Percentiles rank a stretch among this genome's conserved stretches.
phyloP scores from a whole-genome alignment of 371 early-diverging fungal species.

The Entomophthora muscae region DNA sequence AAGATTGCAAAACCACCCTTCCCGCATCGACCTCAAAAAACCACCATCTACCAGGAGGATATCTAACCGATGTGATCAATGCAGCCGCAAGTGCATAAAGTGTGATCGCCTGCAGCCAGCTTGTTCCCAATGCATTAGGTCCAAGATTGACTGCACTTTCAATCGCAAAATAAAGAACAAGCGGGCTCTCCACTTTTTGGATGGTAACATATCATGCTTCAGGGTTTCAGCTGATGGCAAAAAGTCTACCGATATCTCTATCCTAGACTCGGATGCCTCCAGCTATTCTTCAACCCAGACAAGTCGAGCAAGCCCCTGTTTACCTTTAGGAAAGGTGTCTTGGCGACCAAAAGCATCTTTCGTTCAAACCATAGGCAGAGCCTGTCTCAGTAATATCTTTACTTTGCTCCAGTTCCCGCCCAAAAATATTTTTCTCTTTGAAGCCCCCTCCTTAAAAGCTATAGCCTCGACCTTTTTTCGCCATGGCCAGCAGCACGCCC shows the following conservation, averaged over 20 bases:
- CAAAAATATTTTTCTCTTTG: not conserved
- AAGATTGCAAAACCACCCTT: too few species aligned
- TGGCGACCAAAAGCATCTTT: not conserved
- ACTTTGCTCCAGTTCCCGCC: not conserved
- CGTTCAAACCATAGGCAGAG: not conserved
- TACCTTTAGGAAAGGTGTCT: not conserved
- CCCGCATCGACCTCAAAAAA: too few species aligned
- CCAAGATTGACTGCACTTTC: not conserved
- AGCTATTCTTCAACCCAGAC: too few species aligned
- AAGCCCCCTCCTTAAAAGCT: not conserved
- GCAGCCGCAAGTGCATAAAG: not conserved
- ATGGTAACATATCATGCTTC: not conserved
- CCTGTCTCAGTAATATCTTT: not conserved
- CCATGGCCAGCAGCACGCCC: not conserved
- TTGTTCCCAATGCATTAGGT: not conserved
- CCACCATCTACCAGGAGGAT: too few species aligned
- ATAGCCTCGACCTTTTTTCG: not conserved
- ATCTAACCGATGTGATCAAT: slow-evolving; percentile 4
- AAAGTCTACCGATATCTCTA: too few species aligned
- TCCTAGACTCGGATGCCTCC: too few species aligned
- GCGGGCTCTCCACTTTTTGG: not conserved
- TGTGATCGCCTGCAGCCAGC: not conserved
- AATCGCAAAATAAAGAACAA: not conserved
- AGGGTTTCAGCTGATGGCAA: too few species aligned
- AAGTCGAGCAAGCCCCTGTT: too few species aligned